Percentiles rank a stretch among this genome's conserved stretches.
These are phyloP conservation scores for Tricholoma sp. DNA, from an alignment of 768 basidiomycete genomes.

Conservation along the genomic window DNA sequence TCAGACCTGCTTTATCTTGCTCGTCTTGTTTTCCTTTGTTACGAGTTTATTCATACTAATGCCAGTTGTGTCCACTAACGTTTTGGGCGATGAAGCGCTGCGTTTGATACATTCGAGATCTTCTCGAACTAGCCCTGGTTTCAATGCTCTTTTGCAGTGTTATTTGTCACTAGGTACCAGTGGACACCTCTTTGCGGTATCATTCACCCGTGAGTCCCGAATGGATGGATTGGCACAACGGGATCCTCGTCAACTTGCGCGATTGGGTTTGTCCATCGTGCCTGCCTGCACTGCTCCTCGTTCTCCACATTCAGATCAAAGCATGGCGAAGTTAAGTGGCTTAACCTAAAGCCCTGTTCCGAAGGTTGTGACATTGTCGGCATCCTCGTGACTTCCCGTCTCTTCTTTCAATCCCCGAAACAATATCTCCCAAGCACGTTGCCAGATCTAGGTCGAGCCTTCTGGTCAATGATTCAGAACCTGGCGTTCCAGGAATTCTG, in stretches of 20 bases:
- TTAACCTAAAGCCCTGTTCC: conserved; percentile 1
- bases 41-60: conserved; percentile 20
- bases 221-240: neutral
- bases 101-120: neutral
- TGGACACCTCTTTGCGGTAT: neutral
- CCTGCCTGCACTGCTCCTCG: neutral
- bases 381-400: conserved; percentile 1
- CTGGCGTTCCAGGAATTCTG: conserved; percentile 1
- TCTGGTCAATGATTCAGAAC: neutral
- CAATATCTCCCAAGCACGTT: neutral
- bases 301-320: neutral
- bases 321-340: neutral
- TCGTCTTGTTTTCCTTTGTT: conserved; percentile 14
- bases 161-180: neutral
- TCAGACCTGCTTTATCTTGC: conserved; percentile 5
- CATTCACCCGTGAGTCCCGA: neutral
- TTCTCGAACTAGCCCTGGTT: neutral
- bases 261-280: neutral
- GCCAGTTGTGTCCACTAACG: conserved; percentile 24
- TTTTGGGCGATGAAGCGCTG: neutral
- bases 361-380: conserved; percentile 2
- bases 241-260: neutral
- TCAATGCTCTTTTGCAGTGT: neutral
- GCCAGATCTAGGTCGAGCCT: neutral
- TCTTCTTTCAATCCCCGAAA: conserved; percentile 2